These are phyloP conservation scores for Nitzschia sp. DNA, from an alignment of 108 stramenopile genomes.

Conservation along the genomic window DNA sequence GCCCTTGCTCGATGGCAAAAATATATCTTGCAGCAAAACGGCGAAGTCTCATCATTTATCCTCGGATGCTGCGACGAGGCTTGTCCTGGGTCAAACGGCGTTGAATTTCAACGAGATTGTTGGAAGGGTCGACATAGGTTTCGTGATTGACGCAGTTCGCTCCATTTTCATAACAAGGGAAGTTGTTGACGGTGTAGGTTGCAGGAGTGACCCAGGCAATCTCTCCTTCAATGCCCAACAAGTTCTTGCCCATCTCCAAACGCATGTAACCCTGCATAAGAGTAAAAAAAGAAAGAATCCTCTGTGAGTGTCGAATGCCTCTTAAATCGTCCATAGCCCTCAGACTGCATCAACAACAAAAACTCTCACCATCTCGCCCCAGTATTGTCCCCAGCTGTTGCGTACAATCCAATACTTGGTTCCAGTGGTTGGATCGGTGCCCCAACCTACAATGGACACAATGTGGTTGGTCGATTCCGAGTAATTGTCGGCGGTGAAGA, in stretches of 20 bases:
- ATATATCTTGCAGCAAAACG: no score
- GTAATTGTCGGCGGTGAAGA: constrained; percentile 68
- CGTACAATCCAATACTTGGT: constrained; percentile 88
- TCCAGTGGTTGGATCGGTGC: constrained; percentile 71
- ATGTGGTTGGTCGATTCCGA: constrained; percentile 82
- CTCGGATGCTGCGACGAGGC: constrained; percentile 15
- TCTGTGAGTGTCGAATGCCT: background rate
- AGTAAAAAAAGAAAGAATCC: constrained; percentile 1
- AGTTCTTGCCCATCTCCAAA: constrained; percentile 77
- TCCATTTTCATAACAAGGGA: constrained; percentile 66
- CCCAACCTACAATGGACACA: constrained; percentile 93
- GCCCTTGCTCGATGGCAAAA: no score
- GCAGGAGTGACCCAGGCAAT: constrained; percentile 82
- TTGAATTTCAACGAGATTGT: constrained; percentile 20
- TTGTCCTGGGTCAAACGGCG: constrained; percentile 20
- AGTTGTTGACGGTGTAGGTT: constrained; percentile 54
- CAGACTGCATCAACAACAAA: background rate
- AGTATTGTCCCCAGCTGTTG: constrained; percentile 71
- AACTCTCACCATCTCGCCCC: constrained; percentile 54
- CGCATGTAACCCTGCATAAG: constrained; percentile 62
- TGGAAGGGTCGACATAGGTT: constrained; percentile 39
- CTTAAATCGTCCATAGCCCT: constrained; percentile 12
- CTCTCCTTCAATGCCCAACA: constrained; percentile 81
- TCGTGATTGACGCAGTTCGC: constrained; percentile 39
- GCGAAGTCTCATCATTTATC: background rate